These are phyloP conservation scores for barrel medic (Medicago truncatula) DNA, from an alignment of 306 rosid species.

Conservation along the genomic window DNA sequence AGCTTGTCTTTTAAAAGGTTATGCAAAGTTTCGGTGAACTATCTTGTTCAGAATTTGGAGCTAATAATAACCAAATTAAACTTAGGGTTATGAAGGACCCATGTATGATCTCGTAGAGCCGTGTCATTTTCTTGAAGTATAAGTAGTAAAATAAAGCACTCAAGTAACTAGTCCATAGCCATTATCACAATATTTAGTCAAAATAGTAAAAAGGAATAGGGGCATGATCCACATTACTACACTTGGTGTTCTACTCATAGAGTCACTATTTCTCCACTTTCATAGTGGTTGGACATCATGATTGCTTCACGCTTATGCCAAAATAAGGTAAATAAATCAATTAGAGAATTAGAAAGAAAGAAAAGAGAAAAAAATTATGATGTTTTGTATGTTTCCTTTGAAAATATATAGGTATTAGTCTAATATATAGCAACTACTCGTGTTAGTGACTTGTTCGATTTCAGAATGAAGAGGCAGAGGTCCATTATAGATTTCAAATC, in stretches of 20 bases:
- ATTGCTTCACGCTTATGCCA: slow-evolving; percentile 53
- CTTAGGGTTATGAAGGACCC: slow-evolving; percentile 42
- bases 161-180: slow-evolving; percentile 20
- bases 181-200: slow-evolving; percentile 35
- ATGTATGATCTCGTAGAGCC: slow-evolving; percentile 33
- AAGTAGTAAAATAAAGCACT: slow-evolving; percentile 46
- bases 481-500: background rate
- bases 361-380: background rate
- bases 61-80: slow-evolving; percentile 48
- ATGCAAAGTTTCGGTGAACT: slow-evolving; percentile 13
- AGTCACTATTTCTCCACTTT: slow-evolving; percentile 35
- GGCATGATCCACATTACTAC: slow-evolving; percentile 16
- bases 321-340: slow-evolving; percentile 28
- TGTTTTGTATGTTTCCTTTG: background rate
- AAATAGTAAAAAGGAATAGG: slow-evolving; percentile 27
- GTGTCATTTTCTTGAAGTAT: slow-evolving; percentile 49
- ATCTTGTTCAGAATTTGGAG: slow-evolving; percentile 43
- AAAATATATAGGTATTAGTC: background rate
- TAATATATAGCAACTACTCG: background rate
- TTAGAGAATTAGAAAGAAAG: background rate
- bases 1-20: background rate
- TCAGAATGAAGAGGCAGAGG: background rate
- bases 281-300: slow-evolving; percentile 46
- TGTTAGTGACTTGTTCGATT: background rate
- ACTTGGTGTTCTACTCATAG: slow-evolving; percentile 35